phyloP scores from a whole-genome alignment of 306 rosid genomes.

The Begonia loranthoides region DNA sequence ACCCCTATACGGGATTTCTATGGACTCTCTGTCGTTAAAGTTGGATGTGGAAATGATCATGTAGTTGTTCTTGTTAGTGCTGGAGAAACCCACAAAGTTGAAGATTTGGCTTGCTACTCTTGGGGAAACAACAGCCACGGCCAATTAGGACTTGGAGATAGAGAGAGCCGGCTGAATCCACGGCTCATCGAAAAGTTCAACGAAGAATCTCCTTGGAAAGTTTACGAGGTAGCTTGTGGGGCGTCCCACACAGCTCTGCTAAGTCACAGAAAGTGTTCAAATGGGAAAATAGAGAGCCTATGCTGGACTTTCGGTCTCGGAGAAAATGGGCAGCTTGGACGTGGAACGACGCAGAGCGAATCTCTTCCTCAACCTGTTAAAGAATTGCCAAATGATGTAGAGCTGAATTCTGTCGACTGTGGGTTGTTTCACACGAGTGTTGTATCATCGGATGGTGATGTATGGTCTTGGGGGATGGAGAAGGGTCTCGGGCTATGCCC shows the following conservation, averaged over 20 bases:
- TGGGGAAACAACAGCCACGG: conserved; percentile 80
- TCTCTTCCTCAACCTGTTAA: conserved; percentile 42
- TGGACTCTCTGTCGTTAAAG: conserved; percentile 66
- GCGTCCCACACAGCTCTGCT: conserved; percentile 91
- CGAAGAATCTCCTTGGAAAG: conserved; percentile 36
- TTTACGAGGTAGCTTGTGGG: conserved; percentile 73
- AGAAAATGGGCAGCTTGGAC: conserved; percentile 93
- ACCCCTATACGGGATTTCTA: conserved; percentile 60
- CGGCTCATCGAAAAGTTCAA: conserved; percentile 37
- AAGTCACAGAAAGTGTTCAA: conserved; percentile 32
- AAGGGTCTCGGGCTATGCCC: conserved; percentile 94
- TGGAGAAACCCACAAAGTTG: conserved; percentile 35
- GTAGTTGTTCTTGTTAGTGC: conserved; percentile 48
- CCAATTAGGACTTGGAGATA: conserved; percentile 83
- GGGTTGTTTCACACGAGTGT: conserved; percentile 85
- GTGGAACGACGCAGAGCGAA: conserved; percentile 50
- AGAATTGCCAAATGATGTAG: conserved; percentile 39
- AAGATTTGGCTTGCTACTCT: conserved; percentile 62
- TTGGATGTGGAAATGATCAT: conserved; percentile 89
- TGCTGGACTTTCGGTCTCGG: conserved; percentile 92
- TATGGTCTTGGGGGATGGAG: conserved; percentile 99
- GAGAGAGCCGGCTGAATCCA: conserved; percentile 43
- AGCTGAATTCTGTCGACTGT: conserved; percentile 49
- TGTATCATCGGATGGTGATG: conserved; percentile 68
- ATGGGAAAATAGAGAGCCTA: conserved; percentile 30